These are phyloP conservation scores for Trypanosomatidae sp. DNA, from an alignment of 208 protist genomes.

Conservation along the genomic window DNA sequence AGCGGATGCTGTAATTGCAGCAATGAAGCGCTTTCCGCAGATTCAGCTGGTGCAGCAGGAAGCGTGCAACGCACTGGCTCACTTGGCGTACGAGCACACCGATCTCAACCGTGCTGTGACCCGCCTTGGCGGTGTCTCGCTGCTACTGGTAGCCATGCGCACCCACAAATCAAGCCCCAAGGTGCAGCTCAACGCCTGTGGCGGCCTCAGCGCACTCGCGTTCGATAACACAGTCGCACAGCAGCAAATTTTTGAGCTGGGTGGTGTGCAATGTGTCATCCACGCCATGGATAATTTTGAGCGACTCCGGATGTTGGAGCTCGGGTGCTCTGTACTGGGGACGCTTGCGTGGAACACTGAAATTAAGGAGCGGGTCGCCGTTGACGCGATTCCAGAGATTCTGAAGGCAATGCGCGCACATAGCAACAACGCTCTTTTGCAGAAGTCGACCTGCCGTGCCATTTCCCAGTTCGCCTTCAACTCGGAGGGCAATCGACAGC, in stretches of 20 bases:
- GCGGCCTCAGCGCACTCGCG: constrained; percentile 87
- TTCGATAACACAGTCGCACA: constrained; percentile 92
- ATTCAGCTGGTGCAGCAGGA: constrained; percentile 88
- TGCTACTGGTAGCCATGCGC: constrained; percentile 80
- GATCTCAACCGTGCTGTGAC: constrained; percentile 83
- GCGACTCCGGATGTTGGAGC: constrained; percentile 87
- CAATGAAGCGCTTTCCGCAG: constrained; percentile 75
- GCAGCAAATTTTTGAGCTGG: constrained; percentile 89
- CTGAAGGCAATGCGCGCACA: constrained; percentile 84
- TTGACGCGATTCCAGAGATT: constrained; percentile 84
- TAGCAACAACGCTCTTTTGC: constrained; percentile 74
- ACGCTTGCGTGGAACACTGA: constrained; percentile 92
- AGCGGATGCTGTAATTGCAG: constrained; percentile 69
- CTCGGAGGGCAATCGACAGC: constrained; percentile 87
- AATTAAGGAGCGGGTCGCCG: constrained; percentile 86
- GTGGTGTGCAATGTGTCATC: constrained; percentile 87
- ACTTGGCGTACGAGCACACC: constrained; percentile 89
- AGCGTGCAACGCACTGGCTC: constrained; percentile 90
- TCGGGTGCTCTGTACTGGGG: constrained; percentile 90
- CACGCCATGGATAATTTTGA: constrained; percentile 88
- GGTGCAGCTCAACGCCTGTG: constrained; percentile 91
- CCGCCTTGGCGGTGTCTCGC: constrained; percentile 66
- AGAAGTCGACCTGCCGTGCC: constrained; percentile 92
- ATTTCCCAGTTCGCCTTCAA: constrained; percentile 94
- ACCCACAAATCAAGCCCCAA: constrained; percentile 73